Percentiles rank a stretch among this genome's conserved stretches.
These are phyloP conservation scores for Stemphylium lycopersici DNA, from an alignment of 2,329 filamentous ascomycete genomes.

Conservation along the genomic window DNA sequence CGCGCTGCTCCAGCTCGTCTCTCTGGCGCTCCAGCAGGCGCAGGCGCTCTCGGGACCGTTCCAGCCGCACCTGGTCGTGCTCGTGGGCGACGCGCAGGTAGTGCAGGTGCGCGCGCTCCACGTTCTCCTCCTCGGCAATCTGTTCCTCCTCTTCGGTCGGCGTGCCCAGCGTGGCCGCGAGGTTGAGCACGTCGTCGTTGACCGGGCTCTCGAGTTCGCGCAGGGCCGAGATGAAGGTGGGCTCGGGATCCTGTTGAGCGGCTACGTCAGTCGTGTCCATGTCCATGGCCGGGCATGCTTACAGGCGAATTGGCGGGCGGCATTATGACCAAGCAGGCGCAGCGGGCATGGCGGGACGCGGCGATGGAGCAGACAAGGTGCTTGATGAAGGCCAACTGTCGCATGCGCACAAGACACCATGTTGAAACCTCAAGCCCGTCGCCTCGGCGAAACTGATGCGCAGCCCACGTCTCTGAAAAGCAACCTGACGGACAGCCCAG, in stretches of 20 bases:
- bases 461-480: too few relatives aligned
- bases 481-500: neutral
- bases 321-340: constrained; percentile 31
- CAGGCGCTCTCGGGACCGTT: constrained; percentile 30
- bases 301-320: constrained; percentile 46
- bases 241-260: constrained; percentile 34
- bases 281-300: constrained; percentile 14
- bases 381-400: constrained; percentile 1
- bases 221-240: constrained; percentile 56
- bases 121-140: constrained; percentile 50
- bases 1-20: constrained; percentile 50
- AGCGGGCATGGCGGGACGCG: constrained; percentile 20
- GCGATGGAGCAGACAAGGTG: neutral
- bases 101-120: constrained; percentile 24
- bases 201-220: constrained; percentile 57
- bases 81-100: constrained; percentile 52
- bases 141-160: constrained; percentile 18
- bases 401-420: constrained; percentile 10
- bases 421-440: constrained; percentile 12
- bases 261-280: constrained; percentile 29
- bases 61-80: constrained; percentile 29
- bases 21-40: constrained; percentile 40
- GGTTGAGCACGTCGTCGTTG: constrained; percentile 50
- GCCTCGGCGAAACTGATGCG: constrained; percentile 4
- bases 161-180: constrained; percentile 58